phyloP scores from a whole-genome alignment of 495 filamentous ascomycete species.

The Neurospora sp. region DNA sequence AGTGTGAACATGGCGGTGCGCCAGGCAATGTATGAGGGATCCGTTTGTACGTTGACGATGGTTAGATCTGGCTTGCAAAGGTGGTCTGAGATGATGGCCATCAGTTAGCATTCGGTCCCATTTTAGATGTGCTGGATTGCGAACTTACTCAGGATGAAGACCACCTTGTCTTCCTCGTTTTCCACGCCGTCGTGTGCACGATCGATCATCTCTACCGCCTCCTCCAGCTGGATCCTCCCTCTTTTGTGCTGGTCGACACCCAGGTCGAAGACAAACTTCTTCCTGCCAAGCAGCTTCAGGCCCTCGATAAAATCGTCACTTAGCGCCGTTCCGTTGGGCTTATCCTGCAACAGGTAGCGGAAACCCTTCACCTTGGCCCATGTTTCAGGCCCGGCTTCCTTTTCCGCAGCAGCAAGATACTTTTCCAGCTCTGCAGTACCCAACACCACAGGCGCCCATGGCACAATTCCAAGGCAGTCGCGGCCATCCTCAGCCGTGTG shows the following conservation, averaged over 20 bases:
- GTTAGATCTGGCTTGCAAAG: constrained; percentile 77
- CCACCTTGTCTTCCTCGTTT: constrained; percentile 44
- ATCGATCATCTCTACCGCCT: constrained; percentile 62
- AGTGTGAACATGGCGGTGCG: constrained; percentile 47
- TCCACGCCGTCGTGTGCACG: constrained; percentile 47
- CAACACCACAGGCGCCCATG: constrained; percentile 69
- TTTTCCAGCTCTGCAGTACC: constrained; percentile 40
- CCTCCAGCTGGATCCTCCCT: constrained; percentile 61
- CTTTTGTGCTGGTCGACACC: constrained; percentile 64
- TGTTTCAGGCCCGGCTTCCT: constrained; percentile 34
- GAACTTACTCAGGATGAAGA: constrained; percentile 61
- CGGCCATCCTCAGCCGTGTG: constrained; percentile 38
- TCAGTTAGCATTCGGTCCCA: not conserved
- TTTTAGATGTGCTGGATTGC: not conserved
- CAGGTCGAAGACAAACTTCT: constrained; percentile 63
- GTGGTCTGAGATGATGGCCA: constrained; percentile 47
- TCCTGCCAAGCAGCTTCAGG: constrained; percentile 55
- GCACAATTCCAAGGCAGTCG: constrained; percentile 56
- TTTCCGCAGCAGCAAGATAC: constrained; percentile 43
- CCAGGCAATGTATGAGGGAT: constrained; percentile 49
- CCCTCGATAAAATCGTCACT: constrained; percentile 52
- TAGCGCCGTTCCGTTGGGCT: constrained; percentile 52
- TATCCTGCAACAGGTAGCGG: constrained; percentile 72
- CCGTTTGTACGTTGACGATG: constrained; percentile 32
- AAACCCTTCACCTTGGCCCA: constrained; percentile 53